Base-by-base conservation (phyloP, 2,329 filamentous ascomycete species). In the Neopestalotiopsis sp. region DNA sequence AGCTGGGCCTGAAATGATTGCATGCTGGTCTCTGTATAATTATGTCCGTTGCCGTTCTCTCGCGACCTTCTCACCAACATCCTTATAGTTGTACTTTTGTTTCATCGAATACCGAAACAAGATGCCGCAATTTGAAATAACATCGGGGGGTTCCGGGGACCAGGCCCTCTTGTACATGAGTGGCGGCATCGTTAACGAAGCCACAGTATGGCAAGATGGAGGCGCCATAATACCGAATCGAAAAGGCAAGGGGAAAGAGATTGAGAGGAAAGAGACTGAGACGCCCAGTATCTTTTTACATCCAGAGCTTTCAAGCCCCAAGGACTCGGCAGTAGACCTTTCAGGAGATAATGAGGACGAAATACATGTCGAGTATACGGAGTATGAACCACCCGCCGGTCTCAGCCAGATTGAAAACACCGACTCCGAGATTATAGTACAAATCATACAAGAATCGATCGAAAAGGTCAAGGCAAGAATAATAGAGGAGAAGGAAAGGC, bases 351-450 rank as follows among this genome's bases (percentile, higher is more conserved):
- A 38, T 14, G n/a, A 62, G 32, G n/a, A 7, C n/a, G 59, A 62
- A 4, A 4, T 20, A 9, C 7, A 53, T 24, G 68, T 81, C 42
- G 81, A 86, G 73, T 88, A 86, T 84, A 81, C 78, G 49, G 76
- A 80, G 65, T 87, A 85, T 70, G 79, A 82, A 2, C 84, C 85
- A 4, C 87, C 87, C 0, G 72, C 74, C 12, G 81, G 79, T 0
- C 74, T 89, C 6, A 76, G 69, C 4, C 78, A 81, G 38, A 73
- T 78, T 0, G 78, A 81, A 17, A 80, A 81, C 49, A 72, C 80
- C 66, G 79, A 79, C 0, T 81, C 83, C 2, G 79, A 83, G 4
- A 75, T 83, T 7, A 76, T 88, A 1, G 71, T 77, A 4, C 77
- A 81, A 6, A 72, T 89, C 17, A 72, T 88, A 10, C 71, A 76